These are phyloP conservation scores for Phytophthora macrochlamydospora DNA, from an alignment of 352 stramenopile genomes.

Conservation along the genomic window DNA sequence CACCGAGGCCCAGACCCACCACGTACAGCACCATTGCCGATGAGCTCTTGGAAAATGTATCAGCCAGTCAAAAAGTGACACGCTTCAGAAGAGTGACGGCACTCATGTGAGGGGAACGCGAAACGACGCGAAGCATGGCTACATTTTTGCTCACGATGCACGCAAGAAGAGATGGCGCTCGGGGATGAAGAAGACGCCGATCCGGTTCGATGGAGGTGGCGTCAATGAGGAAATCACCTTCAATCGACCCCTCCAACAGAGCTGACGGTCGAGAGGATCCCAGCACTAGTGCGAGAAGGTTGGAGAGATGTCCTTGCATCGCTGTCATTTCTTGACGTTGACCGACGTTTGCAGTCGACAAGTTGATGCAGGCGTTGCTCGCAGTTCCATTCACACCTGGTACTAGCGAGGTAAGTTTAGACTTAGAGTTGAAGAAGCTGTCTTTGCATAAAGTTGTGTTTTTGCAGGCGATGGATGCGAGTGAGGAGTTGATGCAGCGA, in stretches of 20 bases:
- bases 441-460: neutral
- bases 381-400: conserved; percentile 3
- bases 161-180: neutral
- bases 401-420: conserved; percentile 11
- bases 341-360: conserved; percentile 21
- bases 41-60: conserved; percentile 1
- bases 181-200: neutral
- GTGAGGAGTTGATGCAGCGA: conserved; percentile 39
- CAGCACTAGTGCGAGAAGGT: conserved; percentile 55
- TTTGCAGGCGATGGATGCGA: conserved; percentile 40
- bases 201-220: conserved; percentile 10
- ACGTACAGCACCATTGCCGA: conserved; percentile 93
- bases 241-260: conserved; percentile 3
- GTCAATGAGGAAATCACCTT: neutral
- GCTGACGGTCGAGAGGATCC: conserved; percentile 46
- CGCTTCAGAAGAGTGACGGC: neutral
- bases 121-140: conserved; percentile 3
- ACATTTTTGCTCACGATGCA: neutral
- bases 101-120: neutral
- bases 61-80: conserved; percentile 14
- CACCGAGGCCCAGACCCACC: conserved; percentile 96
- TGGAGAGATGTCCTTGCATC: neutral
- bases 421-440: neutral
- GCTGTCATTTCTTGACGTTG: neutral
- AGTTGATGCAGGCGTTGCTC: conserved; percentile 28